A percentile compares a stretch with the other conserved stretches of the same genome.
These are phyloP conservation scores for Carex cristatella DNA, from an alignment of 176 grass and related monocot genomes.

Conservation along the genomic window DNA sequence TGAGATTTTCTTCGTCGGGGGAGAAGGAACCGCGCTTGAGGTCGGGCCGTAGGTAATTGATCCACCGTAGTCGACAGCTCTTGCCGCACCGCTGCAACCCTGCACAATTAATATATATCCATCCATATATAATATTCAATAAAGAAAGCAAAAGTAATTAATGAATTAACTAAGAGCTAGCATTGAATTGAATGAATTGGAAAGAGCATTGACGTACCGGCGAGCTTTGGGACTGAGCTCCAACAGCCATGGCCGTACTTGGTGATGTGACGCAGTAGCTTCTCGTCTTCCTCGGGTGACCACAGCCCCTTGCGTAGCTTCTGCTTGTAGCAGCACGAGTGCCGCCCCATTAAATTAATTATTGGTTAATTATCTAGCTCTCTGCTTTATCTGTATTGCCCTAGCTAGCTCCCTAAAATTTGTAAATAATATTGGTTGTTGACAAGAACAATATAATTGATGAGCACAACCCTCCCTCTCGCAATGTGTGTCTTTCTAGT, in stretches of 20 bases:
- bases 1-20: slow-evolving; percentile 35
- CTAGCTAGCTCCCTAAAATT: background rate
- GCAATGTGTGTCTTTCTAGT: background rate
- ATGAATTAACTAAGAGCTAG: too few species aligned
- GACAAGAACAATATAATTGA: too few species aligned
- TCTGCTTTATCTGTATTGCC: background rate
- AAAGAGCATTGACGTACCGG: background rate
- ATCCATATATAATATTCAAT: too few species aligned
- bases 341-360: slow-evolving; percentile 3
- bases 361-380: background rate
- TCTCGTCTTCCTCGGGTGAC: slow-evolving; percentile 22
- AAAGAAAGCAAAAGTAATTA: too few species aligned
- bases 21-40: slow-evolving; percentile 80
- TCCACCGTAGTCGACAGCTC: slow-evolving; percentile 83
- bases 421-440: too few species aligned
- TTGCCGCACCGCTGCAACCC: slow-evolving; percentile 48
- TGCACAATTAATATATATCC: too few species aligned
- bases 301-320: slow-evolving; percentile 22
- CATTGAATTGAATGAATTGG: too few species aligned
- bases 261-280: slow-evolving; percentile 22
- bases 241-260: slow-evolving; percentile 23
- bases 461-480: too few species aligned
- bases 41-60: slow-evolving; percentile 78
- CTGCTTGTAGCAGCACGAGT: slow-evolving; percentile 28
- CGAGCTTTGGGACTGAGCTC: slow-evolving; percentile 25